phyloP scores from a whole-genome alignment of 2,329 filamentous ascomycete genomes.

The Leptodontidium sp. region DNA sequence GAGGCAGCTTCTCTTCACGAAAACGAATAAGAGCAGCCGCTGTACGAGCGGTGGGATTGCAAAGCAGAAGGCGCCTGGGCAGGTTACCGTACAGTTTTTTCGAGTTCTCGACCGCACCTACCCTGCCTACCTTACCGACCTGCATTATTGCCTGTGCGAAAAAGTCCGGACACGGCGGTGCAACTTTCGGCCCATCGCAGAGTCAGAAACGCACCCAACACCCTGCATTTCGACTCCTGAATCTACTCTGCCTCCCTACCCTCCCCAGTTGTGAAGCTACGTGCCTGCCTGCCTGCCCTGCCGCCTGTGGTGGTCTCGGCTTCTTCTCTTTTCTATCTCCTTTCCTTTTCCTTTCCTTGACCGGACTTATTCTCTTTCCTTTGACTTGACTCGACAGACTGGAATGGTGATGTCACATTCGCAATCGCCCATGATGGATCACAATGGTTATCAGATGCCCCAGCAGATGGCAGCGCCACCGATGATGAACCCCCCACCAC shows the following conservation, averaged over 20 bases:
- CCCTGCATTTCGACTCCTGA: constrained; percentile 5
- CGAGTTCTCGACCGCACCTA: no score
- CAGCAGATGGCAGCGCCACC: constrained; percentile 64
- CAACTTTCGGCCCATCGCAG: constrained; percentile 14
- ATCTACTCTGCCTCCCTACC: neutral
- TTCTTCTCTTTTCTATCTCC: neutral
- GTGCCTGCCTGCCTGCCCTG: neutral
- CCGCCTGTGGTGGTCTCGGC: constrained; percentile 2
- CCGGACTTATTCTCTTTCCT: neutral
- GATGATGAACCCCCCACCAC: constrained; percentile 72
- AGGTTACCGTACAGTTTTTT: no score
- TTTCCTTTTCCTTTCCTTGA: neutral
- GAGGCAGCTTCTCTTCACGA: constrained; percentile 4
- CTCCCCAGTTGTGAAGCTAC: neutral
- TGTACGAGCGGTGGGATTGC: neutral
- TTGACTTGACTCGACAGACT: constrained; percentile 17
- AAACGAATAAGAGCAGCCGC: constrained; percentile 22
- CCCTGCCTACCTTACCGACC: no score
- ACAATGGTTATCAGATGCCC: constrained; percentile 64
- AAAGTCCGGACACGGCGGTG: constrained; percentile 18
- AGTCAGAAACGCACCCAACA: constrained; percentile 3
- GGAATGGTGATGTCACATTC: constrained; percentile 27
- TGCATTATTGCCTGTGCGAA: neutral
- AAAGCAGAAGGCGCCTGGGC: neutral
- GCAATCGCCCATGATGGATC: constrained; percentile 42